phyloP scores from a whole-genome alignment of 164 flowering plant species.

The Vitis labrusca region DNA sequence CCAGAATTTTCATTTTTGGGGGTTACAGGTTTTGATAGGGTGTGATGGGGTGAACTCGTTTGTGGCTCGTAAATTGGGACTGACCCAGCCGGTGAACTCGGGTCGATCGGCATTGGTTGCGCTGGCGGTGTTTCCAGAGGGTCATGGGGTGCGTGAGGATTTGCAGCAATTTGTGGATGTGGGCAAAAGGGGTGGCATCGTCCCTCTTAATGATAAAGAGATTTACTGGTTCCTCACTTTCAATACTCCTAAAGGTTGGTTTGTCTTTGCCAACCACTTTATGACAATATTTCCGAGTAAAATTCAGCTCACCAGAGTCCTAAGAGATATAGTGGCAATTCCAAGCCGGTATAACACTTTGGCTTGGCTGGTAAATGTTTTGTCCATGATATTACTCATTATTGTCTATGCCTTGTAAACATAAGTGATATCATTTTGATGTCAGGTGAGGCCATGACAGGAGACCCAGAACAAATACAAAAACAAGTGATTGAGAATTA shows the following conservation, averaged over 20 bases:
- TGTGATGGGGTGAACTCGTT: conserved; percentile 61
- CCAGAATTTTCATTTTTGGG: background rate
- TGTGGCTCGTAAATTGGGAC: conserved; percentile 53
- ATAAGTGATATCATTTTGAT: background rate
- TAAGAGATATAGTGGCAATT: no score
- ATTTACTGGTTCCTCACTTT: conserved; percentile 37
- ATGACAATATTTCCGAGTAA: no score
- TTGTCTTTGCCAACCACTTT: background rate
- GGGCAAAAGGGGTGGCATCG: conserved; percentile 34
- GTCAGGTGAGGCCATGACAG: conserved; percentile 13
- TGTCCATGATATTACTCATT: no score
- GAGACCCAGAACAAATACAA: conserved; percentile 21
- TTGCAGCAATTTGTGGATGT: conserved; percentile 27
- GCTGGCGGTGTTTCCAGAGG: conserved; percentile 37
- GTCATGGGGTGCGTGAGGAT: conserved; percentile 41
- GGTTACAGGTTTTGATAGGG: conserved; percentile 43
- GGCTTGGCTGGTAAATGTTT: no score
- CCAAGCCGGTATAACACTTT: no score
- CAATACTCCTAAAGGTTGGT: conserved; percentile 13
- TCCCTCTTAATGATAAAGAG: conserved; percentile 34
- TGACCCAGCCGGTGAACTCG: conserved; percentile 29
- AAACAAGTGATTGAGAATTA: conserved; percentile 19
- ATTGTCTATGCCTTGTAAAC: no score
- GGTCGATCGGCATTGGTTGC: conserved; percentile 52
- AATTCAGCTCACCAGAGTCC: no score